Evolutionary conservation across 371 early-diverging fungal genomes (phyloP).

Genomic region (Mortierella sp.): DNA sequence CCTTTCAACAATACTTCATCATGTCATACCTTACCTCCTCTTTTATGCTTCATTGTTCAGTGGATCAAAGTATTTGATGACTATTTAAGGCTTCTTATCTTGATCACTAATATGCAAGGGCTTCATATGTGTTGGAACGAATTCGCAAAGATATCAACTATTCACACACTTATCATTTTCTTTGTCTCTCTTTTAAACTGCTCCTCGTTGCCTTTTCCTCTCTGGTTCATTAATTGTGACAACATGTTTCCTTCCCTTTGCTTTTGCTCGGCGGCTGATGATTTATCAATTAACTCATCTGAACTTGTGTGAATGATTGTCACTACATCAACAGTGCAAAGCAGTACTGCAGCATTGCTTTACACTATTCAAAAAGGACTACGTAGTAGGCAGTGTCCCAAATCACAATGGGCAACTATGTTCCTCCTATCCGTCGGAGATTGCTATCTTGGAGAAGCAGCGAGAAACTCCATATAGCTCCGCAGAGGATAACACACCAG

Average conservation of each 20-base stretch:
- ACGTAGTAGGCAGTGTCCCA: constrained; percentile 45
- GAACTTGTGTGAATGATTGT: background rate
- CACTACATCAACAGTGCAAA: constrained; percentile 31
- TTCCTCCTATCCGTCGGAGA: constrained; percentile 51
- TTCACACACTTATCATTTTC: background rate
- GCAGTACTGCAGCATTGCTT: constrained; percentile 54
- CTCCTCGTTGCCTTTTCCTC: no score
- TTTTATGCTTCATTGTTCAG: no score
- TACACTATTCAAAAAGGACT: constrained; percentile 47
- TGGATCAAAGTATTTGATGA: background rate
- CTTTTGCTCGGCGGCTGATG: background rate
- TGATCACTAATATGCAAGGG: constrained; percentile 7
- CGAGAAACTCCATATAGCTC: background rate
- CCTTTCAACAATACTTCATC: background rate
- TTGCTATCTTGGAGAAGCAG: constrained; percentile 47
- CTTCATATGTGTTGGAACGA: background rate
- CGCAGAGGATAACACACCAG: background rate
- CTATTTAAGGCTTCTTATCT: background rate
- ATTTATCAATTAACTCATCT: background rate
- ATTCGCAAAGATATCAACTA: background rate
- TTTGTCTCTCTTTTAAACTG: background rate
- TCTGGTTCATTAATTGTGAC: background rate
- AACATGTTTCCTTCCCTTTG: background rate
- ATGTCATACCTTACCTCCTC: no score
- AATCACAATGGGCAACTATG: constrained; percentile 55